Conservation (phyloP, 225 moss, liverwort and hornwort species). For the Physcomitrium patens region DNA sequence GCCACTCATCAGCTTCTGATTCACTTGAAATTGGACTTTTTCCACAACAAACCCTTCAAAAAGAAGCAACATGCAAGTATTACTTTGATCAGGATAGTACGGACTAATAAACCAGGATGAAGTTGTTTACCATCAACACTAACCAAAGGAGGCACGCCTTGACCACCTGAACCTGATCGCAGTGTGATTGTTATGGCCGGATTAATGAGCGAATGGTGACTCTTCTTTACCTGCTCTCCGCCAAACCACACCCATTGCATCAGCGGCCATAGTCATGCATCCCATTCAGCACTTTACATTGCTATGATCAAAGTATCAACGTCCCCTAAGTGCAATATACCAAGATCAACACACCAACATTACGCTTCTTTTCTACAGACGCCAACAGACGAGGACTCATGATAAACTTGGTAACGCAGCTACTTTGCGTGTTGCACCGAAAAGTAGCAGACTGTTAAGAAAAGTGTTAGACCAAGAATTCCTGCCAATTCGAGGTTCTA, state of each 20-base stretch:
- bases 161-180: conserved; percentile 83
- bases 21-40: not conserved
- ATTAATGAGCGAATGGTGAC: conserved; percentile 91
- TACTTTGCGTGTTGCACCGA: not conserved
- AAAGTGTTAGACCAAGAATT: conserved; percentile 4
- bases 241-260: conserved; percentile 26
- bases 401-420: not conserved
- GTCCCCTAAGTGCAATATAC: not conserved
- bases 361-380: not conserved
- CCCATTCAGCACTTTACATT: conserved; percentile 10
- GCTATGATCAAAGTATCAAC: not conserved
- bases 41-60: not conserved
- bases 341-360: conserved; percentile 5
- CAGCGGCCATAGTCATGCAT: conserved; percentile 5
- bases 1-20: not conserved
- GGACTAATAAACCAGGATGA: conserved; percentile 15
- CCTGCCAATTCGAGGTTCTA: conserved; percentile 10
- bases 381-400: not conserved
- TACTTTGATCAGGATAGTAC: conserved; percentile 5
- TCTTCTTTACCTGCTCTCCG: conserved; percentile 75
- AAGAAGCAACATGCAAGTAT: conserved; percentile 15
- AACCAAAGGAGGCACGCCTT: conserved; percentile 88
- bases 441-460: conserved; percentile 7
- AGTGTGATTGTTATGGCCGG: conserved; percentile 85
- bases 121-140: conserved; percentile 74